Evolutionary conservation across 257 asterid species (phyloP).

Genomic region (Nicotiana undulata): DNA sequence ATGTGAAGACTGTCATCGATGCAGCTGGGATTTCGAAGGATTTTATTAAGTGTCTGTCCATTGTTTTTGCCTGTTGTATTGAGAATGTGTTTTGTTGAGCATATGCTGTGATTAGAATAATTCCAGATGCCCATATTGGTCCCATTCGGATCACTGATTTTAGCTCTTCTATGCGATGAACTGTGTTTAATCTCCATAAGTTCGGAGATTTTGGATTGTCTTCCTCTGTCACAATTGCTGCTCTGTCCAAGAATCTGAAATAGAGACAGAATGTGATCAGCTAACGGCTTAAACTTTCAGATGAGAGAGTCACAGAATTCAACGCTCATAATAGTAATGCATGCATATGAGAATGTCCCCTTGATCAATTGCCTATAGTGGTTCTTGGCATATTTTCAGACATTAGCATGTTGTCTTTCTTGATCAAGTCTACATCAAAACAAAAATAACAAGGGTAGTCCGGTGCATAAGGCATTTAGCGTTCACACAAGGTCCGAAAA

Average conservation of each 20-base stretch:
- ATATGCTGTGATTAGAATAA: slow-evolving; percentile 60
- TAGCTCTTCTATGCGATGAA: slow-evolving; percentile 85
- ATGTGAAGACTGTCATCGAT: slow-evolving; percentile 69
- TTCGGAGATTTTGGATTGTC: slow-evolving; percentile 56
- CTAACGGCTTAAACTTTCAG: neutral
- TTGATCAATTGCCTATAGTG: neutral
- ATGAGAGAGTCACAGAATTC: neutral
- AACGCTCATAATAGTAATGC: neutral
- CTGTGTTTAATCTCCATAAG: slow-evolving; percentile 58
- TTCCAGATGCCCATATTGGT: slow-evolving; percentile 96
- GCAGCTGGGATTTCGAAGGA: slow-evolving; percentile 72
- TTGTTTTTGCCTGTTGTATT: slow-evolving; percentile 73
- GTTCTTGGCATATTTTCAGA: neutral
- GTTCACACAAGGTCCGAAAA: no score
- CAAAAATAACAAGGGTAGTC: no score
- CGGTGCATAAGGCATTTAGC: accelerated
- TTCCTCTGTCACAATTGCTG: slow-evolving; percentile 47
- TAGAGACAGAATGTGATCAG: no score
- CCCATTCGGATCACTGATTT: slow-evolving; percentile 77
- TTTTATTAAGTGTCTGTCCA: slow-evolving; percentile 56
- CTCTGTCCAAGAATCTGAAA: slow-evolving; percentile 71
- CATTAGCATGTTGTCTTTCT: neutral
- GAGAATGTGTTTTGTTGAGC: slow-evolving; percentile 83
- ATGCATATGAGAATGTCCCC: neutral
- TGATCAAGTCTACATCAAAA: neutral